Conservation (phyloP, 2,329 filamentous ascomycete genomes). For the Aspergillus quadricinctus region DNA sequence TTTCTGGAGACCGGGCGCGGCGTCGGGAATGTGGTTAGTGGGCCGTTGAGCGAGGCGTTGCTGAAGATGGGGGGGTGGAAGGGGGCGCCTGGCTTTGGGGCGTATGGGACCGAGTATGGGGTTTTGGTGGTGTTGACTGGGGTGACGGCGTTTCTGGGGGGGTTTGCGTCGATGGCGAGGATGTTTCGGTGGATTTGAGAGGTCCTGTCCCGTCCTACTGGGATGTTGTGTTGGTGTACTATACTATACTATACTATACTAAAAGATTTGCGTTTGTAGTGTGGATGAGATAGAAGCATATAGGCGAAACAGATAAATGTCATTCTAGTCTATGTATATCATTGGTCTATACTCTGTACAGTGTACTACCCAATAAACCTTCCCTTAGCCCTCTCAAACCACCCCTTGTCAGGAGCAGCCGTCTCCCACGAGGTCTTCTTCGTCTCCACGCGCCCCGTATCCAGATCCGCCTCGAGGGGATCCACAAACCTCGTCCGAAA, state of each 20-base stretch:
- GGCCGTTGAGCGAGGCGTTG: conserved; percentile 54
- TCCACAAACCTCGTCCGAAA: conserved; percentile 33
- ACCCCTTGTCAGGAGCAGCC: conserved; percentile 17
- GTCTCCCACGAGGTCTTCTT: conserved; percentile 28
- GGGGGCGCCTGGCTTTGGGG: conserved; percentile 37
- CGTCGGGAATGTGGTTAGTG: conserved; percentile 36
- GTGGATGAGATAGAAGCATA: neutral
- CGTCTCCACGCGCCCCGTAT: conserved; percentile 33
- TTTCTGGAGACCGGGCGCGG: conserved; percentile 31
- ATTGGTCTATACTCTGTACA: neutral
- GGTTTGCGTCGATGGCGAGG: conserved; percentile 13
- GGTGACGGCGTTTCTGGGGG: conserved; percentile 48
- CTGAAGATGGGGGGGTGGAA: conserved; percentile 38
- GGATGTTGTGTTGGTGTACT: neutral
- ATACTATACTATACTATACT: neutral
- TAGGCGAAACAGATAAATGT: neutral
- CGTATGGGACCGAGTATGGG: conserved; percentile 51
- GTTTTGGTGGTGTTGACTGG: conserved; percentile 56
- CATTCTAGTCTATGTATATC: neutral
- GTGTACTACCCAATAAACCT: neutral
- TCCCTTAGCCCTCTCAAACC: conserved; percentile 20
- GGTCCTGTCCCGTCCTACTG: neutral
- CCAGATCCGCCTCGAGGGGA: conserved; percentile 38
- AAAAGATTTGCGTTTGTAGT: too few relatives aligned
- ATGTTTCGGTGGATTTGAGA: neutral